Evolutionary conservation across 148 eudicot genomes (phyloP), one percentile per base, ranked within the genome.

Genomic region (Cornus controversa): DNA sequence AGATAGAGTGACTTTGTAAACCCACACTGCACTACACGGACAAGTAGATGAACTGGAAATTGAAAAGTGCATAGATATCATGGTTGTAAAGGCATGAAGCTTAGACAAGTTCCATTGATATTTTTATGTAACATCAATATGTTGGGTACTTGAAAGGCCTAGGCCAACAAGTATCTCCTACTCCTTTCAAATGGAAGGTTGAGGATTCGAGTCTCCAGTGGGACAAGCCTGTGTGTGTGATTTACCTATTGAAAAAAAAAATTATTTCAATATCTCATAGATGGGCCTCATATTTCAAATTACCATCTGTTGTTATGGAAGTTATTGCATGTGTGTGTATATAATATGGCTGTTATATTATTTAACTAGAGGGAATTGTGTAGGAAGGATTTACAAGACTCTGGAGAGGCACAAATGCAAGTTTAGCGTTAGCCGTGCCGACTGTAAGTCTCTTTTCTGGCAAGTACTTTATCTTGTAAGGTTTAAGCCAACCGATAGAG

Each of bases 331-430:
- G 6, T 60, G 64, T 50, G 14, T 50, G 9, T 20, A 20, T 67
- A 28, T 20, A 62, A 18, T 23, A 16, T 54, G 10, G 14, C 1
- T 31, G 34, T 82, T 76, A 23, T 79, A 54, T 77, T 77, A 28
- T 77, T 80, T 83, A 79, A 79, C 75, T 28, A 83, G 81, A 79
- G 29, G 82, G 79, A 29, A 71, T 79, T 84, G 75, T 91, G 86
- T 89, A 94, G 98, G 98, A 94, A 86, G 98, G 98, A 75, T 73
- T 91, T 58, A 68, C 89, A 60, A 86, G 88, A 82, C 82, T 94
- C 65, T 94, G 98, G 98, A 94, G 98, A 83, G 98, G 98, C 73
- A 94, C 98, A 72, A 90, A 81, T 90, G 98, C 96, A 64, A 92
- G 98, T 80, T 81, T 94, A 86, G 93, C 96, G 29, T 80, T 94